These are phyloP conservation scores for Olyra latifolia DNA, from an alignment of 176 grass and related monocot species.

Conservation along the genomic window DNA sequence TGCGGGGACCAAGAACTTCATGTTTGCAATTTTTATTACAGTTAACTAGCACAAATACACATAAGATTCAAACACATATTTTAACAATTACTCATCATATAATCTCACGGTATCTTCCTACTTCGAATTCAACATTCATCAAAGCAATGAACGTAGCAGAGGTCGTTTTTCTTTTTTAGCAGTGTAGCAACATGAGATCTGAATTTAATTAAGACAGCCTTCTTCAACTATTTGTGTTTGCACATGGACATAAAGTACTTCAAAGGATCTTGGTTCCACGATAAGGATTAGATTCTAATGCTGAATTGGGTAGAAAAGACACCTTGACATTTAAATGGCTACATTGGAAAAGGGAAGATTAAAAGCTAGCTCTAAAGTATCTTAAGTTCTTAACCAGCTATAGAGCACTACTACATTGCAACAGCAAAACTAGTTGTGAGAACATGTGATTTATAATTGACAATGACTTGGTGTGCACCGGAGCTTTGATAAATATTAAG, in stretches of 20 bases:
- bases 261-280: slow-evolving; percentile 33
- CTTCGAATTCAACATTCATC: too few species aligned
- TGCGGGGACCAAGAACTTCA: too few species aligned
- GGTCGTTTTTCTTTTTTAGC: slow-evolving; percentile 11
- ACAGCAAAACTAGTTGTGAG: slow-evolving; percentile 51
- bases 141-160: too few species aligned
- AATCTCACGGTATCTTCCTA: too few species aligned
- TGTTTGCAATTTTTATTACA: too few species aligned
- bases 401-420: slow-evolving; percentile 31
- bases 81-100: too few species aligned
- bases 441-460: too few species aligned
- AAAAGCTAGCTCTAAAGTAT: slow-evolving; percentile 21
- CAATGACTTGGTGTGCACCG: too few species aligned
- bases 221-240: slow-evolving; percentile 1
- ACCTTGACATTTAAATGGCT: slow-evolving; percentile 28
- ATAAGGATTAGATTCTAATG: slow-evolving; percentile 34
- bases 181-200: slow-evolving; percentile 6
- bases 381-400: slow-evolving; percentile 21
- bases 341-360: slow-evolving; percentile 23
- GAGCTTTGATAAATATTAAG: too few species aligned
- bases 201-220: neutral
- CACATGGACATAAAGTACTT: slow-evolving; percentile 17
- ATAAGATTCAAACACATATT: too few species aligned
- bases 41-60: too few species aligned
- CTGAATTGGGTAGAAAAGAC: slow-evolving; percentile 19